Base-by-base conservation (phyloP, 805 yeast genomes). In the Candida ipomoeae region DNA sequence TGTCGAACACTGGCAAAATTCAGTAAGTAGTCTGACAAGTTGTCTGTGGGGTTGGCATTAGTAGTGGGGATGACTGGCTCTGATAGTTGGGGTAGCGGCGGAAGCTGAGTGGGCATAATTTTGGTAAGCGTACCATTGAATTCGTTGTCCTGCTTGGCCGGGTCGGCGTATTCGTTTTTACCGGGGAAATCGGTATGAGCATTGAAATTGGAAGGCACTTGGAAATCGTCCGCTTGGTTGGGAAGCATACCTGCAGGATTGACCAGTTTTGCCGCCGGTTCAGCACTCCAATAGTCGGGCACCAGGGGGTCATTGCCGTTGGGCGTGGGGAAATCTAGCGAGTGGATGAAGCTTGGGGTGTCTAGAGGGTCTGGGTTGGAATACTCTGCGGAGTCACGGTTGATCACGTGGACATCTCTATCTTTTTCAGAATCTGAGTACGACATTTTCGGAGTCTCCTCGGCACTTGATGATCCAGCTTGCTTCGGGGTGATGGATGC, bases 41-140 rank as follows among this genome's bases (percentile, higher is more conserved):
- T 34, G 21, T 44, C 46, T 6, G 51, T 33, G 14, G 44, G 48
- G 26, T 50, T 49, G 6, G 52, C 37, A 33, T 36, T 46, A 17
- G 32, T 18, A 7, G 17, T 35, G 11, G 55, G 54, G 3, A 59
- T 53, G n/a, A 55, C 61, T 5, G 57, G 55, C 40, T 59, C 62
- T 4, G 56, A 48, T 2, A 57, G 57, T n/a, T 53, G 55, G 18
- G 55, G 56, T 17, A 54, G 57, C 18, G 61, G 62, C 20, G 56
- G 55, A 21, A 55, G 55, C 26, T 33, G 46, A 21, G 39, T 15
- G 23, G 48, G 48, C 35, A 43, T 44, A 4, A 51, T 15, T 31
- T 50, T 48, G 4, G 61, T 55, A 15, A 58, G 45, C 2, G 61
- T 55, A 3, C 57, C 52, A 40, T 48, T 42, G 21, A 42, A 37